Evolutionary conservation across 352 stramenopile genomes (phyloP), one percentile per base, ranked within the genome.

Genomic region (Lagenidium giganteum): DNA sequence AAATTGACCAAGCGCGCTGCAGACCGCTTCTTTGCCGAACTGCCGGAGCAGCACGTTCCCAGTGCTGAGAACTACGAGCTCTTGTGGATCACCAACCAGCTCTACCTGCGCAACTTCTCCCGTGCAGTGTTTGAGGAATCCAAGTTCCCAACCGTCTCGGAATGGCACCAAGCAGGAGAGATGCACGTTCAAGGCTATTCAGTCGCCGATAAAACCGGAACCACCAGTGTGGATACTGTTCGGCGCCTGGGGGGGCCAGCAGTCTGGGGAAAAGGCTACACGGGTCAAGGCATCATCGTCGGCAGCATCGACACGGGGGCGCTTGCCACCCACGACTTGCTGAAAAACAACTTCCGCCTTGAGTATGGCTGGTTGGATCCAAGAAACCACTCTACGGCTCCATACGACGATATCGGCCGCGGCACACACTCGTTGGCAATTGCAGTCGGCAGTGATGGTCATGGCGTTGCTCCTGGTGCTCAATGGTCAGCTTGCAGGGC

Each of bases 341-440:
- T 55, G 12, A 41, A 46, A 20, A 18, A 5, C 38, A 61, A 51
- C 33, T 65, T 50, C 34, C 50, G 50, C 42, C 14, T 14, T 4
- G 51, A 42, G 9, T 53, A 50, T 17, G 57, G 57, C 18, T 66
- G 57, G 51, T 63, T 42, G 38, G 54, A 66, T 42, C 46, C 57
- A 6, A 31, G 51, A 11, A 53, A 47, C 29, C 13, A 42, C 16
- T 17, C 29, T 16, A 21, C 21, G 12, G n/a, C 35, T 12, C 54
- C 53, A 5, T 37, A 55, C 22, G 47, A 55, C 31, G 17, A 30
- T 9, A 22, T 27, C 23, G 47, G 47, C 26, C 47, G 49, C 28
- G 47, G 47, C 0, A 29, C 47, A 8, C 47, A 55, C 36, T 23
- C 27, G 3, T 50, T 47, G 43, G 47, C 37, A 1, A 55, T 31